Conservation (phyloP, 1,284 basidiomycete genomes). For the Malassezia equina region DNA sequence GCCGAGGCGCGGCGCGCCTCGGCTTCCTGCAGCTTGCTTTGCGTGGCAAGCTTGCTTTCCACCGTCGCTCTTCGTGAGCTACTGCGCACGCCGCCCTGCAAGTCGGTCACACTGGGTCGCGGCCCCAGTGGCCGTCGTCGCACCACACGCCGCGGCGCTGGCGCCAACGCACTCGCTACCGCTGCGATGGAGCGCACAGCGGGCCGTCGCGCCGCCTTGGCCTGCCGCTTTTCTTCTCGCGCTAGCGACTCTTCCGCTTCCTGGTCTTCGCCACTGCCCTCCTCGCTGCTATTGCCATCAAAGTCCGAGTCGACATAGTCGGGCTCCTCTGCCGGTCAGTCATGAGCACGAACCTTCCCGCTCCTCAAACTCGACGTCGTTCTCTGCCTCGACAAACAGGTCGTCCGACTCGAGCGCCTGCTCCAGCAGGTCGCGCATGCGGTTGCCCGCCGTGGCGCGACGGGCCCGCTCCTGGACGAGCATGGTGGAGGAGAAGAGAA, state of each 20-base stretch:
- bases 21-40: constrained; percentile 52
- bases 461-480: constrained; percentile 11
- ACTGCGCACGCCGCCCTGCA: constrained; percentile 9
- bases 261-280: constrained; percentile 16
- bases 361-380: constrained; percentile 36
- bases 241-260: constrained; percentile 27
- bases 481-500: neutral
- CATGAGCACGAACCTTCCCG: constrained; percentile 12
- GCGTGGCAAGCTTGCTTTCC: constrained; percentile 30
- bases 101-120: neutral
- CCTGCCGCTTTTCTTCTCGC: constrained; percentile 17
- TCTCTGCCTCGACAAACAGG: constrained; percentile 37
- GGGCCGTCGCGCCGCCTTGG: constrained; percentile 3
- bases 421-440: constrained; percentile 37
- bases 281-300: constrained; percentile 29
- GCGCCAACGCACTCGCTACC: neutral
- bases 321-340: constrained; percentile 19
- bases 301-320: constrained; percentile 43
- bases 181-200: neutral
- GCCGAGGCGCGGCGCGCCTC: constrained; percentile 56
- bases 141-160: neutral
- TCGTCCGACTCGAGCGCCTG: constrained; percentile 38
- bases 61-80: constrained; percentile 30
- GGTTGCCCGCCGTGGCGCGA: constrained; percentile 16
- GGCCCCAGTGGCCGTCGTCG: neutral